Conservation (phyloP, 2,329 filamentous ascomycete species). For the Cercospora sesami region DNA sequence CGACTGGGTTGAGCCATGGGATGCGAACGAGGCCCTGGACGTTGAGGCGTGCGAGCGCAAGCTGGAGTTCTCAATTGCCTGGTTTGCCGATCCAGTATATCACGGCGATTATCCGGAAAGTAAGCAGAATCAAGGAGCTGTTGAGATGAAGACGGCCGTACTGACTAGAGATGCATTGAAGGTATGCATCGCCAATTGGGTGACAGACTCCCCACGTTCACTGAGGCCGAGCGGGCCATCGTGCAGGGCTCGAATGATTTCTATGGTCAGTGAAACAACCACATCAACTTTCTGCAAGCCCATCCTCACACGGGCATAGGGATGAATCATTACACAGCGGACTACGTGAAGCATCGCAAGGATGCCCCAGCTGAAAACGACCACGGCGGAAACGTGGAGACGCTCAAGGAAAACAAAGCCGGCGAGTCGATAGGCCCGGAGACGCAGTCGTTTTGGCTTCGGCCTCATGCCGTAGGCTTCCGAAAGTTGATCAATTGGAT, state of each 20-base stretch:
- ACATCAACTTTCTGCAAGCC: conserved; percentile 10
- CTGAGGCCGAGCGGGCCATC: conserved; percentile 68
- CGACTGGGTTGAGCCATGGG: conserved; percentile 72
- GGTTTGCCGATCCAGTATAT: conserved; percentile 89
- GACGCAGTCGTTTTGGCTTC: conserved; percentile 80
- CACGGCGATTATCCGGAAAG: conserved; percentile 78
- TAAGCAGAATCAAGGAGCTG: conserved; percentile 13
- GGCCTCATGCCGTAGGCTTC: conserved; percentile 74
- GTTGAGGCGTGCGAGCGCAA: conserved; percentile 76
- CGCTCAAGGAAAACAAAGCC: conserved; percentile 65
- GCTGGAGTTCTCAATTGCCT: conserved; percentile 82
- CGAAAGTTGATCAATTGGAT: conserved; percentile 75
- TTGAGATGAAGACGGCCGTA: background rate
- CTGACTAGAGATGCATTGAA: conserved; percentile 15
- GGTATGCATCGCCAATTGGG: conserved; percentile 77
- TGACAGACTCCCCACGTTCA: conserved; percentile 72
- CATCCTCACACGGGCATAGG: conserved; percentile 7
- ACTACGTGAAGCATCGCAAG: conserved; percentile 76
- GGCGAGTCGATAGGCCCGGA: conserved; percentile 76
- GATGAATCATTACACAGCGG: conserved; percentile 81
- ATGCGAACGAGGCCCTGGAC: conserved; percentile 71
- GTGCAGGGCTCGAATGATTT: conserved; percentile 88
- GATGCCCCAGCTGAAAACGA: conserved; percentile 61
- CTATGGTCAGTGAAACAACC: conserved; percentile 58
- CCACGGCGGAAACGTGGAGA: conserved; percentile 73